Evolutionary conservation across 495 filamentous ascomycete genomes (phyloP).

Genomic region (Friedmanniomyces simplex): DNA sequence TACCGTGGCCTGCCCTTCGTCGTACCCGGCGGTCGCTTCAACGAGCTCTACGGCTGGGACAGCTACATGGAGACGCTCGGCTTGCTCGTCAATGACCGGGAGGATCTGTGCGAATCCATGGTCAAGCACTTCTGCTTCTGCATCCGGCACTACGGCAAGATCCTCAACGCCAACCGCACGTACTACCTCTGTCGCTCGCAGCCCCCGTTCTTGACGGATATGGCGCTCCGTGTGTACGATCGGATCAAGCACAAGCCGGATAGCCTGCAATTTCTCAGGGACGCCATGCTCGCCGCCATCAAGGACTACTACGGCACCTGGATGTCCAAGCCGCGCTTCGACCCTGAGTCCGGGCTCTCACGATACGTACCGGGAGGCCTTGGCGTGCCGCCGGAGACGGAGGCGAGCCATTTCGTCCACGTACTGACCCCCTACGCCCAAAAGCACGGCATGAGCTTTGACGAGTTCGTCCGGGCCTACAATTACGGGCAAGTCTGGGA

Average conservation of each 20-base stretch:
- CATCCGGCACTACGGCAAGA: slow-evolving; percentile 96
- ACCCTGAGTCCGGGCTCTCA: slow-evolving; percentile 72
- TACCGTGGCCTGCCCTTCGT: slow-evolving; percentile 82
- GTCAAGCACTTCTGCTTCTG: slow-evolving; percentile 93
- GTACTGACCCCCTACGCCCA: slow-evolving; percentile 75
- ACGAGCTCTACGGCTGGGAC: slow-evolving; percentile 96
- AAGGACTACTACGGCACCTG: slow-evolving; percentile 94
- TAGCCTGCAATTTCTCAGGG: slow-evolving; percentile 64
- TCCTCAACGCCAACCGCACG: slow-evolving; percentile 89
- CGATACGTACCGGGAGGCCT: slow-evolving; percentile 81
- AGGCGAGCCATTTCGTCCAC: slow-evolving; percentile 77
- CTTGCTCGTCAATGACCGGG: slow-evolving; percentile 67
- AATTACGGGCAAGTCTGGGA: slow-evolving; percentile 68
- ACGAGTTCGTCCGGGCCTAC: slow-evolving; percentile 77
- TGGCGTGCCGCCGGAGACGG: slow-evolving; percentile 90
- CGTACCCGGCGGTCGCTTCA: slow-evolving; percentile 92
- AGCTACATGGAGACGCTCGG: slow-evolving; percentile 94
- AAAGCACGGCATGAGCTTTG: slow-evolving; percentile 70
- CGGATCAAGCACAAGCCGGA: slow-evolving; percentile 63
- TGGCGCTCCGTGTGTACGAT: slow-evolving; percentile 83
- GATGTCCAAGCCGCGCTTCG: slow-evolving; percentile 68
- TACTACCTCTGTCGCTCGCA: slow-evolving; percentile 93
- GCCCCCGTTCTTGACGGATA: slow-evolving; percentile 94
- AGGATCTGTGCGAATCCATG: slow-evolving; percentile 82
- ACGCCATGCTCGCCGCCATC: slow-evolving; percentile 77